phyloP scores from a whole-genome alignment of 2,329 filamentous ascomycete genomes.

The Fusarium sp. region DNA sequence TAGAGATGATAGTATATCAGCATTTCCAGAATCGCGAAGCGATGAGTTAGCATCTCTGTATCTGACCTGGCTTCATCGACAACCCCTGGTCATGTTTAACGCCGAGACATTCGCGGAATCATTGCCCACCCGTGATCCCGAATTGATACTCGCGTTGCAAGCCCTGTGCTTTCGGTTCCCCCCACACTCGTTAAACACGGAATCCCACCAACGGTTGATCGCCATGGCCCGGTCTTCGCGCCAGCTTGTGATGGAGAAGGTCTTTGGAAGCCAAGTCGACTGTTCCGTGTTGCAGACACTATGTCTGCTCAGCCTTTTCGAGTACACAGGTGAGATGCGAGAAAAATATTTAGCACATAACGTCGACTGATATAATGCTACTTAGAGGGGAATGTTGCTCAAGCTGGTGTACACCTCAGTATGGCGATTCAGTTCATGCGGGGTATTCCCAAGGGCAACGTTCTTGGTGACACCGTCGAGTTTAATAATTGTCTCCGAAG shows the following conservation, averaged over 20 bases:
- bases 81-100: neutral
- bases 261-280: neutral
- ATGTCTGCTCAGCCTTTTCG: neutral
- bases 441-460: accelerated
- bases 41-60: neutral
- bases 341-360: neutral
- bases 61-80: slow-evolving; percentile 5
- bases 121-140: neutral
- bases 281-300: neutral
- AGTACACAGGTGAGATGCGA: neutral
- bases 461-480: neutral
- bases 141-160: neutral
- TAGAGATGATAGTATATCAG: neutral
- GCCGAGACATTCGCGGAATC: neutral
- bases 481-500: neutral
- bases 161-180: slow-evolving; percentile 5
- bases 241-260: neutral
- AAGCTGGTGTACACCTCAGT: neutral
- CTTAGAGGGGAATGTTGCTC: neutral
- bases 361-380: neutral
- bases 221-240: neutral
- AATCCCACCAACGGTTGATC: neutral
- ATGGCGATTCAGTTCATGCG: neutral
- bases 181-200: neutral
- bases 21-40: neutral